These are phyloP conservation scores for Arabidopsis suecica DNA, from an alignment of 345 rosid genomes.

Conservation along the genomic window DNA sequence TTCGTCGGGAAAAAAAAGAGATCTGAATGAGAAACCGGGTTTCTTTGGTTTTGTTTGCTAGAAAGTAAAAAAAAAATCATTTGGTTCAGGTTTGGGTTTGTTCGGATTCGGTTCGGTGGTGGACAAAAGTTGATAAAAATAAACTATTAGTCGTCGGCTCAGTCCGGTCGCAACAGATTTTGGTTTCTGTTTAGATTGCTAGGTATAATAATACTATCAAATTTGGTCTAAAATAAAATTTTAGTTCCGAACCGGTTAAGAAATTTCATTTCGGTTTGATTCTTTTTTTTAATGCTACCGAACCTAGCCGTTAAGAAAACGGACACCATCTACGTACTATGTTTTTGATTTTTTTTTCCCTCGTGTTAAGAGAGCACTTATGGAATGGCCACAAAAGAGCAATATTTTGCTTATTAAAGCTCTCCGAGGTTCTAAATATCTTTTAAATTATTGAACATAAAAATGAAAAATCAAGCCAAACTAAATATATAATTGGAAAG, in stretches of 20 bases:
- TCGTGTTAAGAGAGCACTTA: neutral
- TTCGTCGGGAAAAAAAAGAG: neutral
- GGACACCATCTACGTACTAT: neutral
- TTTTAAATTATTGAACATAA: neutral
- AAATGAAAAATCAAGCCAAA: neutral
- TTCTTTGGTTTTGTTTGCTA: neutral
- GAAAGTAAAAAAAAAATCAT: neutral
- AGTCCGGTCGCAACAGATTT: neutral
- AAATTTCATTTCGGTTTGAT: neutral
- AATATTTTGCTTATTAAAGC: neutral
- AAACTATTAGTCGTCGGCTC: neutral
- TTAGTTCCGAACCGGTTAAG: neutral
- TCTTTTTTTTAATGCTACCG: neutral
- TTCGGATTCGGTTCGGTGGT: neutral
- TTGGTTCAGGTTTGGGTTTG: neutral
- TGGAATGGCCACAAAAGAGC: neutral
- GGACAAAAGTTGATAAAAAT: neutral
- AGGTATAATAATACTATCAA: neutral
- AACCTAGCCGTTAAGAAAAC: constrained; percentile 1
- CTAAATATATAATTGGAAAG: neutral
- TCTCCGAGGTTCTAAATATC: neutral
- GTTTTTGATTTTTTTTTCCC: neutral
- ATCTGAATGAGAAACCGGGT: neutral
- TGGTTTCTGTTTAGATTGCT: neutral
- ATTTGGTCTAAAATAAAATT: neutral